Conservation (phyloP, 352 stramenopile species). For the Globisporangium okanoganense region DNA sequence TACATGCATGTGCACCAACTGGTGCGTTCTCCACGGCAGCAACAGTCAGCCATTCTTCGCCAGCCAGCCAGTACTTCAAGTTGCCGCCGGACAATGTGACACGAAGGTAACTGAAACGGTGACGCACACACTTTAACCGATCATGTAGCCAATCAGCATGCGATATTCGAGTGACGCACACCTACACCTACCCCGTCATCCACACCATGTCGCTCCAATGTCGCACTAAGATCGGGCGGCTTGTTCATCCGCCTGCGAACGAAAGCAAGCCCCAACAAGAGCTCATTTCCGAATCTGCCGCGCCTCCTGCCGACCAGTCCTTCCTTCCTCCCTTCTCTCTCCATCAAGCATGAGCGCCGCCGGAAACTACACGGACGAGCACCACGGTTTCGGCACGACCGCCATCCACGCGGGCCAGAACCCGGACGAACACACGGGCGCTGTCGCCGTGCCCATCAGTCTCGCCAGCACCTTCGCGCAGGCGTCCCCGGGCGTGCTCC, state of each 20-base stretch:
- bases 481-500: constrained; percentile 66
- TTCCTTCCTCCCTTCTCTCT: not conserved
- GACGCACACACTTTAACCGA: constrained; percentile 1
- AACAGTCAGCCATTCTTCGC: not conserved
- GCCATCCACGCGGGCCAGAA: constrained; percentile 84
- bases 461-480: constrained; percentile 91
- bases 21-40: not conserved
- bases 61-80: constrained; percentile 7
- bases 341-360: constrained; percentile 37
- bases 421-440: constrained; percentile 68
- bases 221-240: not conserved
- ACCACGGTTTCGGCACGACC: constrained; percentile 78
- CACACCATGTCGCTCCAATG: not conserved
- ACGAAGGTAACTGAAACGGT: constrained; percentile 4
- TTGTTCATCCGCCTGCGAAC: not conserved
- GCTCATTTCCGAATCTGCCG: constrained; percentile 16
- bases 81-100: constrained; percentile 3
- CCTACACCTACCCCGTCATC: not conserved
- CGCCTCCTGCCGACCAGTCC: not conserved
- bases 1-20: not conserved
- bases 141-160: not conserved
- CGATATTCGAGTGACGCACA: not conserved
- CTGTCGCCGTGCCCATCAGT: constrained; percentile 89
- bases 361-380: constrained; percentile 64
- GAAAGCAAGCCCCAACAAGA: not conserved